These are phyloP conservation scores for Russula emetica DNA, from an alignment of 768 basidiomycete species.

Conservation along the genomic window DNA sequence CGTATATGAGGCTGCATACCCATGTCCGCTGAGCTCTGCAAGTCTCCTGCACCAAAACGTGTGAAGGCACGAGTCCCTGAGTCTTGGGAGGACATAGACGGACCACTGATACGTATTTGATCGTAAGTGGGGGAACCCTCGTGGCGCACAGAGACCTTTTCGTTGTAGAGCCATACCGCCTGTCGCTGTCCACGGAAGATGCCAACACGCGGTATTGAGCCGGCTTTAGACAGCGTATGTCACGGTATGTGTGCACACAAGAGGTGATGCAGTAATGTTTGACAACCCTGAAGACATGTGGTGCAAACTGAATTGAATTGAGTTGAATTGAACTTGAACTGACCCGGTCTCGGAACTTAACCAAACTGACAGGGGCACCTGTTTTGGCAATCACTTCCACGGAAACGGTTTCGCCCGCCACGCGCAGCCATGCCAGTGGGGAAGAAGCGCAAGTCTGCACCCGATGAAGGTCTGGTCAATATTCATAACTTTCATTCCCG, in stretches of 20 bases:
- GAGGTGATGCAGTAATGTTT: too few species aligned
- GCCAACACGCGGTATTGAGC: background rate
- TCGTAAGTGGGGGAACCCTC: background rate
- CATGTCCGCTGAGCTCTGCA: too few species aligned
- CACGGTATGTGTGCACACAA: background rate
- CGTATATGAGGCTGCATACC: too few species aligned
- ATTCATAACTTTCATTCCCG: constrained; percentile 1
- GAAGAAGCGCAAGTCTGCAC: constrained; percentile 30
- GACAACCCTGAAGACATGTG: background rate
- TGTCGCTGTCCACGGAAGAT: background rate
- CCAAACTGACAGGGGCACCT: background rate
- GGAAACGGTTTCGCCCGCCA: background rate
- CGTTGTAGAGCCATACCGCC: background rate
- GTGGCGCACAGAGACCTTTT: background rate
- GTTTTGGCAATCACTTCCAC: background rate
- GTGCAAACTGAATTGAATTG: too few species aligned
- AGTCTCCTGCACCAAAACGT: too few species aligned
- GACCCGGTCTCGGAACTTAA: too few species aligned
- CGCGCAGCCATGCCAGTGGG: constrained; percentile 23
- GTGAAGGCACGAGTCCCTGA: too few species aligned
- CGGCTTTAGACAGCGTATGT: background rate
- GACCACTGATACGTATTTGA: background rate
- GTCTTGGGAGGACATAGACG: background rate
- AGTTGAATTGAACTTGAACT: background rate
- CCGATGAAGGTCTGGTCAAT: constrained; percentile 18